Evolutionary conservation across 75 land plant genomes (phyloP).

Genomic region (Larix kaempferi): DNA sequence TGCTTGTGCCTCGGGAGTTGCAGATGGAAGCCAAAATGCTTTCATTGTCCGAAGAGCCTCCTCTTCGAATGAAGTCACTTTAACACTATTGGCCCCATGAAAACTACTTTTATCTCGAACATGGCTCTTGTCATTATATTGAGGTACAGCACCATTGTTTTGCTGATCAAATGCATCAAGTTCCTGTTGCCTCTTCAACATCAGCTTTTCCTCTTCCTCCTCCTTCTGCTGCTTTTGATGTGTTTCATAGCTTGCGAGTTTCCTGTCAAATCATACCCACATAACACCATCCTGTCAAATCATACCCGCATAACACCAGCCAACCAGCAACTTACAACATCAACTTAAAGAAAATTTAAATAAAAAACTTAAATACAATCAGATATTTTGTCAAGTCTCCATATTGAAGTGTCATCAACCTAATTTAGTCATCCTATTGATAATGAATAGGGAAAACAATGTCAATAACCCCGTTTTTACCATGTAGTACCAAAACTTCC

Average conservation of each 20-base stretch:
- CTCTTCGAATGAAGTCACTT: conserved; percentile 87
- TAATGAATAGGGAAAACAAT: too few species aligned
- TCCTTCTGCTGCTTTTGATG: conserved; percentile 88
- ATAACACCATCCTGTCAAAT: conserved; percentile 38
- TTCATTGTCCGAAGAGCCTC: conserved; percentile 98
- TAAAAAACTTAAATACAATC: too few species aligned
- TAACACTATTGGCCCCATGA: conserved; percentile 98
- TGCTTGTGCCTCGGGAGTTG: conserved; percentile 85
- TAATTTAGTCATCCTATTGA: too few species aligned
- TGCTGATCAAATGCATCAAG: conserved; percentile 95
- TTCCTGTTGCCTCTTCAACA: conserved; percentile 70
- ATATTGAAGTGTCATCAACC: too few species aligned
- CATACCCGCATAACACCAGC: not conserved
- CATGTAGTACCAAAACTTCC: too few species aligned
- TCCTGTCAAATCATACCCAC: conserved; percentile 38
- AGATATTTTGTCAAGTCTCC: too few species aligned
- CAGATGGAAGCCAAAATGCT: conserved; percentile 98
- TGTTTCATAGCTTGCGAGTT: conserved; percentile 57
- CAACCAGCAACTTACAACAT: not conserved
- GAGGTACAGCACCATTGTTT: conserved; percentile 94
- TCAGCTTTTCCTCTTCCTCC: conserved; percentile 70
- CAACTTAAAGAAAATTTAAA: too few species aligned
- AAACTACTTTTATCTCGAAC: conserved; percentile 60
- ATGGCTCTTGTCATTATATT: conserved; percentile 48
- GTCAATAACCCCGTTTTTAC: too few species aligned